Evolutionary conservation across 495 filamentous ascomycete genomes (phyloP), one percentile per base, ranked within the genome.

Genomic region (Opeltia flavorubescens): DNA sequence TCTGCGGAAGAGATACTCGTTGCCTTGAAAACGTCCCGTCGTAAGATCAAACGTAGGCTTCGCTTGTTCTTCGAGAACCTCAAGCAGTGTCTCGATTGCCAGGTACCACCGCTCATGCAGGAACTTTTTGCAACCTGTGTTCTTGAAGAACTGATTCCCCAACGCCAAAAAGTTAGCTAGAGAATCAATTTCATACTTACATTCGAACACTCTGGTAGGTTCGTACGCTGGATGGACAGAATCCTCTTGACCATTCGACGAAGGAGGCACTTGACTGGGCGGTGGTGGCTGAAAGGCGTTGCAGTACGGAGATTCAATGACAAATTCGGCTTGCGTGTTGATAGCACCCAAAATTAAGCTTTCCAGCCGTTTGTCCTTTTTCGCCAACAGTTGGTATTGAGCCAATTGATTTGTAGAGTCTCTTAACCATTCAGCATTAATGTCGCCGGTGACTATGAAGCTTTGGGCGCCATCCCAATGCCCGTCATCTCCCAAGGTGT

Each of bases 371-470:
- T 74, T 70, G 58, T 96, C 91, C 50, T 83, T 80, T 50, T 76
- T 81, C 1, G 89, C 86, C 17, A 99, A 68, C 1, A 69, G 59
- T 55, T 95, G 91, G 56, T 99, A 99, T 38, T 89, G 87, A 4
- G 76, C 73, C 13, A 99, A 63, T 59, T 99, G 91, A 64, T 96
- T 96, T 8, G 93, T 95, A 34, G 89, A 95, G 64, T 99, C 91
- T 42, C 91, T 81, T 35, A 99, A 66, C 91, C 91, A 99, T 65
- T 96, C 91, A 5, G 91, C 91, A 56, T 95, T 83, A 59, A 99
- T 99, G 57, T 99, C 91, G n/a, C 89, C 89, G 0, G 91, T 99
- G 39, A 99, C 93, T 50, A 99, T 83, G 62, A 99, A 99, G 29
- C 80, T 87, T 60, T 96, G 89, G 1, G 81, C 63, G 0, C 87